A percentile compares a stretch with the other conserved stretches of the same genome.
Evolutionary conservation across 2,329 filamentous ascomycete species (phyloP).

Genomic region (Botrytis pseudocinerea): DNA sequence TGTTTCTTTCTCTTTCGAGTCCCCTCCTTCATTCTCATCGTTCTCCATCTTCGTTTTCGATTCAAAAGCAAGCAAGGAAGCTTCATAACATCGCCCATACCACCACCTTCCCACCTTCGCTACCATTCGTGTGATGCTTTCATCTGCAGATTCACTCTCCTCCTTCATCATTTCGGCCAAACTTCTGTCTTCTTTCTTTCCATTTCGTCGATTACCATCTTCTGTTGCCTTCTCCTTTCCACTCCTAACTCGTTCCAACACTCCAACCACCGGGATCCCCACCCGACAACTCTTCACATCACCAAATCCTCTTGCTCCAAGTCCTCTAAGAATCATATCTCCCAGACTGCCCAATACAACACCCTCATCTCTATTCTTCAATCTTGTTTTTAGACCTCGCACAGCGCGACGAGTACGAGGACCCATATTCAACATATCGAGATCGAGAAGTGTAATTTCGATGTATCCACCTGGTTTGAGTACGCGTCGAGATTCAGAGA

Average conservation of each 20-base stretch:
- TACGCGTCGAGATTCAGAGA: conserved; percentile 75
- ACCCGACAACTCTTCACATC: conserved; percentile 75
- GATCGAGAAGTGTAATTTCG: conserved; percentile 75
- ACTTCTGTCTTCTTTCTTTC: conserved; percentile 38
- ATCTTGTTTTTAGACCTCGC: conserved; percentile 68
- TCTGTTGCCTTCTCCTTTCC: conserved; percentile 21
- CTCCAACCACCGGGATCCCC: conserved; percentile 69
- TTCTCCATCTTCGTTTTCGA: neutral
- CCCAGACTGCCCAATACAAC: conserved; percentile 61
- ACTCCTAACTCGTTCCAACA: conserved; percentile 39
- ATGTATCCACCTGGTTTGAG: conserved; percentile 76
- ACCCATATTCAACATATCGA: conserved; percentile 83
- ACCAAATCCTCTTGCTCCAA: conserved; percentile 69
- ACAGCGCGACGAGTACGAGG: conserved; percentile 67
- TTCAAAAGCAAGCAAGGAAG: conserved; percentile 1
- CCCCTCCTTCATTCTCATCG: neutral
- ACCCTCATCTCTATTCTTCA: conserved; percentile 60
- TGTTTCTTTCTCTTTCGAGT: conserved; percentile 33
- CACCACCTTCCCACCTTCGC: conserved; percentile 92
- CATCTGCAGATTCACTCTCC: conserved; percentile 69
- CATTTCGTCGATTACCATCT: conserved; percentile 45
- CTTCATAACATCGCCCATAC: conserved; percentile 91
- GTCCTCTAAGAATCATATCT: conserved; percentile 63
- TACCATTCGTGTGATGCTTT: conserved; percentile 89
- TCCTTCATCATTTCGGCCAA: conserved; percentile 74